Conservation (phyloP, 2,329 filamentous ascomycete species). For the Rutstroemia sp. region DNA sequence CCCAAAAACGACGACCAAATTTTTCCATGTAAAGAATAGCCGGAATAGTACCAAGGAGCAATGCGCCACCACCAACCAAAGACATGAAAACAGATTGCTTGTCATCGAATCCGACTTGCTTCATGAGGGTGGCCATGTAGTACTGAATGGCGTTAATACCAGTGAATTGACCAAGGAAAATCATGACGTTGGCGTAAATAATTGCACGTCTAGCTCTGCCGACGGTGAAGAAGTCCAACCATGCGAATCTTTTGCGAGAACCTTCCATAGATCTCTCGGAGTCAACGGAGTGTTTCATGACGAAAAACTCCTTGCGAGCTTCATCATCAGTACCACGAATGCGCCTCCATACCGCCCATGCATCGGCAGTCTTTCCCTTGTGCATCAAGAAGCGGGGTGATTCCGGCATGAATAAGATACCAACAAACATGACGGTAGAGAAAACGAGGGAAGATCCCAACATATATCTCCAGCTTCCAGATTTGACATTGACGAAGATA, state of each 20-base stretch:
- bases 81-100: slow-evolving; percentile 66
- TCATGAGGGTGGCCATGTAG: slow-evolving; percentile 64
- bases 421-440: slow-evolving; percentile 52
- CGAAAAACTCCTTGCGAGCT: slow-evolving; percentile 61
- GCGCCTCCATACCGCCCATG: slow-evolving; percentile 64
- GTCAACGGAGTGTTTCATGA: slow-evolving; percentile 58
- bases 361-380: slow-evolving; percentile 51
- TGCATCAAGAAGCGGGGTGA: slow-evolving; percentile 63
- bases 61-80: slow-evolving; percentile 59
- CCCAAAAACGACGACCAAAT: slow-evolving; percentile 69
- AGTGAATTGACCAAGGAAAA: slow-evolving; percentile 62
- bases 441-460: slow-evolving; percentile 66
- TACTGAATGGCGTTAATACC: slow-evolving; percentile 67
- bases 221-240: slow-evolving; percentile 68
- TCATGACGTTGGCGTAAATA: slow-evolving; percentile 63
- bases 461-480: slow-evolving; percentile 67
- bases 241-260: slow-evolving; percentile 50
- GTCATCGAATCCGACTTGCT: slow-evolving; percentile 57
- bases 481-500: slow-evolving; percentile 58
- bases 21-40: slow-evolving; percentile 65
- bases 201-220: slow-evolving; percentile 59
- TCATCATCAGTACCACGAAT: slow-evolving; percentile 57
- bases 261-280: slow-evolving; percentile 36
- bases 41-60: slow-evolving; percentile 61
- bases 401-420: slow-evolving; percentile 68